These are phyloP conservation scores for Micromonas commoda DNA, from an alignment of 139 green algal genomes.

Conservation along the genomic window DNA sequence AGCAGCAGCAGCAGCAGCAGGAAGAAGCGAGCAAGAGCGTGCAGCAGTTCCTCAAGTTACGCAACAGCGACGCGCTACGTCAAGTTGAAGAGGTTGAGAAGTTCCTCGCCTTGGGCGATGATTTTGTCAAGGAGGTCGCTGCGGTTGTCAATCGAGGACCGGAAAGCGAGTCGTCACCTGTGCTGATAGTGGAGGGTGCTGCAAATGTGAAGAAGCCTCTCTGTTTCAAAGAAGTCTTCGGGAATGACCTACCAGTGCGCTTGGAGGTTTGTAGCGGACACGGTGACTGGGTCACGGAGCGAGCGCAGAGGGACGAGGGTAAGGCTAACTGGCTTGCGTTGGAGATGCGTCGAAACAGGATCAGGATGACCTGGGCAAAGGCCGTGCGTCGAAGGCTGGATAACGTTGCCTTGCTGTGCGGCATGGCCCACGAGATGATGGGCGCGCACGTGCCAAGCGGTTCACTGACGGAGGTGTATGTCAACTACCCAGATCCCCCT, in stretches of 20 bases:
- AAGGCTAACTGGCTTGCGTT: background rate
- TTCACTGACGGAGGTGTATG: background rate
- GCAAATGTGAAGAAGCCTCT: background rate
- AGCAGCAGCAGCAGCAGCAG: too few species aligned
- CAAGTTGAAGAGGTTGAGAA: background rate
- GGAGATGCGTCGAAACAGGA: slow-evolving; percentile 1
- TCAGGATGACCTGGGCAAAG: slow-evolving; percentile 9
- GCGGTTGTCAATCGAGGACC: too few species aligned
- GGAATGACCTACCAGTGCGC: background rate
- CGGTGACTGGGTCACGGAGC: slow-evolving; percentile 14
- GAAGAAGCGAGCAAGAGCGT: background rate
- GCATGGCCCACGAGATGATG: background rate
- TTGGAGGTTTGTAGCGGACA: background rate
- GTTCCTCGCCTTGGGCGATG: background rate
- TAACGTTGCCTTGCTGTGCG: background rate
- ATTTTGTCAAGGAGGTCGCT: background rate
- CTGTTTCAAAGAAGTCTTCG: background rate
- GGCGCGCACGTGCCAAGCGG: background rate
- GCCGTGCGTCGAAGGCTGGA: background rate
- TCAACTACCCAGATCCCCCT: slow-evolving; percentile 16
- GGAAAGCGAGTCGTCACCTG: too few species aligned
- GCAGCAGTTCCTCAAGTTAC: background rate
- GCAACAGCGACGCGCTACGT: background rate
- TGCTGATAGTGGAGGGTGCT: too few species aligned
- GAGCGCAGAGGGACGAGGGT: background rate